phyloP scores from a whole-genome alignment of 805 yeast genomes.

The Lipomyces lipofer region DNA sequence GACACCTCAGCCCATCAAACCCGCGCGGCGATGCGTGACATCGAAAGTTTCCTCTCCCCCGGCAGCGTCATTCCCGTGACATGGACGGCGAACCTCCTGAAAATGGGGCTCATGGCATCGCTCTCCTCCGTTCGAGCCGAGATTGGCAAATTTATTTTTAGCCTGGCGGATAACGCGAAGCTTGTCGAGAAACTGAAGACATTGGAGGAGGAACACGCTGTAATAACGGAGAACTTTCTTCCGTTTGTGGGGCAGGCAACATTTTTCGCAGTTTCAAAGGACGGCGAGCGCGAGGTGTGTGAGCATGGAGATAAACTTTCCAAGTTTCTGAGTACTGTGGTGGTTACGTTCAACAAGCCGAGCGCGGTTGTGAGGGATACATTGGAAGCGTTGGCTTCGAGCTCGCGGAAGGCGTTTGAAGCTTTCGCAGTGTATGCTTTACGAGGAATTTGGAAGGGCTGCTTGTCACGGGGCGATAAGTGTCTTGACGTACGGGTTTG shows the following conservation, averaged over 20 bases:
- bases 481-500: background rate
- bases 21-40: constrained; percentile 4
- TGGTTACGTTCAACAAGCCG: constrained; percentile 16
- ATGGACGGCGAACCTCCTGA: constrained; percentile 13
- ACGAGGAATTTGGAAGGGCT: constrained; percentile 7
- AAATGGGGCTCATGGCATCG: constrained; percentile 19
- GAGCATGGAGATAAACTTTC: constrained; percentile 38
- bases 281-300: constrained; percentile 10
- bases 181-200: background rate
- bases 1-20: constrained; percentile 87
- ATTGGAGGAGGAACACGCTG: constrained; percentile 1
- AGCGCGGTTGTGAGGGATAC: background rate
- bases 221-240: constrained; percentile 5
- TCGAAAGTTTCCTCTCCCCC: constrained; percentile 1
- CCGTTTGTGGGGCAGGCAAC: constrained; percentile 19
- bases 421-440: constrained; percentile 9
- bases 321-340: constrained; percentile 17
- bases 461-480: background rate
- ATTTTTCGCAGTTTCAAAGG: constrained; percentile 7
- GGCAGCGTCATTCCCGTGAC: constrained; percentile 11
- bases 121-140: constrained; percentile 17
- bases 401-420: constrained; percentile 9
- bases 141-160: constrained; percentile 15
- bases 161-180: too few species aligned
- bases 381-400: constrained; percentile 12